These are phyloP conservation scores for Botrytis hyacinthi DNA, from an alignment of 2,329 filamentous ascomycete genomes.

Conservation along the genomic window DNA sequence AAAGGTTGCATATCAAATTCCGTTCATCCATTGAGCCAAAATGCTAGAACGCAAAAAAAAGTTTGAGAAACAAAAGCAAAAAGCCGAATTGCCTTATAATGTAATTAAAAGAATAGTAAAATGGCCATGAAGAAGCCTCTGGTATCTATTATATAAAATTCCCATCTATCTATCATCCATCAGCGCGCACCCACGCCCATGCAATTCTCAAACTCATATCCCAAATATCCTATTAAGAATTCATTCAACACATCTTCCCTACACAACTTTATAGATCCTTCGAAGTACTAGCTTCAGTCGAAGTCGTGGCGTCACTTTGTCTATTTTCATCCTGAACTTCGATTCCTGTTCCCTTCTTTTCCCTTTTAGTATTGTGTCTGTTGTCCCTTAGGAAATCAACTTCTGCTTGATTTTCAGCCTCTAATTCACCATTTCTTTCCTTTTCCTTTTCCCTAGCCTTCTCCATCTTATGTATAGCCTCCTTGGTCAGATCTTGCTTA, in stretches of 20 bases:
- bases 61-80: not conserved
- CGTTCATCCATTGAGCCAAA: not conserved
- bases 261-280: not conserved
- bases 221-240: not conserved
- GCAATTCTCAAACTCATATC: not conserved
- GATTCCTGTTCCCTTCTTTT: not conserved
- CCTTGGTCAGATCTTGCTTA: constrained; percentile 69
- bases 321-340: not conserved
- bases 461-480: constrained; percentile 51
- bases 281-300: not conserved
- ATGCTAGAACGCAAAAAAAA: not conserved
- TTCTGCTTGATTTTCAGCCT: constrained; percentile 3
- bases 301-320: not conserved
- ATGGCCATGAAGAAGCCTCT: not conserved
- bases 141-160: constrained; percentile 4
- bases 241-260: not conserved
- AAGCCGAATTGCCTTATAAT: not conserved
- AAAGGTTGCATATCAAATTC: not conserved
- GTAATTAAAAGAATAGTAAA: not conserved
- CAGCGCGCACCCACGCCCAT: not conserved
- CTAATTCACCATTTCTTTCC: constrained; percentile 6
- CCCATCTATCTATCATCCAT: not conserved
- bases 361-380: not conserved
- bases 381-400: not conserved
- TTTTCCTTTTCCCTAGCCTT: constrained; percentile 37